These are phyloP conservation scores for Vigna hirtella DNA, from an alignment of 306 rosid species.

Conservation along the genomic window DNA sequence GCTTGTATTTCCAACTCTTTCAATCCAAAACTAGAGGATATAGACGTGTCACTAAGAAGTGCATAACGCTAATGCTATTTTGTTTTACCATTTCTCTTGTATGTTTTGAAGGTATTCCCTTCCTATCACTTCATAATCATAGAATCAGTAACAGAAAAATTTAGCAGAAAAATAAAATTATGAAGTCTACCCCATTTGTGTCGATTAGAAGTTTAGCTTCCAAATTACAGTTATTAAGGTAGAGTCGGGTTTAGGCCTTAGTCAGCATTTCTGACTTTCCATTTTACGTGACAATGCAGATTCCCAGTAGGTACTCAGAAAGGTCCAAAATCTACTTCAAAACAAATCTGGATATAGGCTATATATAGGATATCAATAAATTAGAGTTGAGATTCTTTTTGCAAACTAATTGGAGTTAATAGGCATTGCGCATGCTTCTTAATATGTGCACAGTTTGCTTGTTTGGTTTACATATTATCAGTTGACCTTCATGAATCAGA, in stretches of 20 bases:
- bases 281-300: background rate
- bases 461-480: background rate
- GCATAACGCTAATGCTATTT: background rate
- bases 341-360: background rate
- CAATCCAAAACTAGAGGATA: background rate
- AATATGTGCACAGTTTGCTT: background rate
- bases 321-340: background rate
- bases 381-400: background rate
- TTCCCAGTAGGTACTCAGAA: background rate
- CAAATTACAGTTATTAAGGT: background rate
- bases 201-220: background rate
- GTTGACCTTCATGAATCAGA: background rate
- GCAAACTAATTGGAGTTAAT: background rate
- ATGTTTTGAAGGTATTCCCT: background rate
- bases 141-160: background rate
- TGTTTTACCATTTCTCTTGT: background rate
- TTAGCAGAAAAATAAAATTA: background rate
- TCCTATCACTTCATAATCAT: background rate
- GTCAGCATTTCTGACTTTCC: constrained; percentile 5
- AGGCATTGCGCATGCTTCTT: background rate
- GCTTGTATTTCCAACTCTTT: background rate
- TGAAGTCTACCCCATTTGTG: background rate
- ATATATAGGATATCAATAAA: background rate
- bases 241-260: background rate
- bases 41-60: background rate